These are phyloP conservation scores for Rhododendron ovatum DNA, from an alignment of 148 eudicot genomes.

Conservation along the genomic window DNA sequence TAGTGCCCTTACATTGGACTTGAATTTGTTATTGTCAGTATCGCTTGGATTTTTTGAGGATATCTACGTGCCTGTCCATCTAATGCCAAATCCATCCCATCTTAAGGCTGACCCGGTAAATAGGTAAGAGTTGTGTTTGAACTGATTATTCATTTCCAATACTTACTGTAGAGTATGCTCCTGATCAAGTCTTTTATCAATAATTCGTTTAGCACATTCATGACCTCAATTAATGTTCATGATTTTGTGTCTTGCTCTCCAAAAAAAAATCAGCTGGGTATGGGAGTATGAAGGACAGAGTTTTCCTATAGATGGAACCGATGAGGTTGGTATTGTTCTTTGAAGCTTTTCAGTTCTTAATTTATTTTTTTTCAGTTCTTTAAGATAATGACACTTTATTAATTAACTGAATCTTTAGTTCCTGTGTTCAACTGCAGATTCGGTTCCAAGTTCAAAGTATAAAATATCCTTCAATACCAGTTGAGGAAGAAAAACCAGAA, in stretches of 20 bases:
- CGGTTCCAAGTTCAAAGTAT: constrained; percentile 64
- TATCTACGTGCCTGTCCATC: constrained; percentile 55
- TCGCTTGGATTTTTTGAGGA: constrained; percentile 87
- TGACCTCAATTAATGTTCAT: neutral
- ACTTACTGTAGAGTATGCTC: neutral
- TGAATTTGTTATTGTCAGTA: constrained; percentile 40
- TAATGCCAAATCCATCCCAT: constrained; percentile 47
- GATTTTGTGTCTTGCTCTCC: neutral
- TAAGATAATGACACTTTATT: neutral
- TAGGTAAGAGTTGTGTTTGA: constrained; percentile 42
- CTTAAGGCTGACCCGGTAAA: constrained; percentile 35
- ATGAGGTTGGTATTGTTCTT: constrained; percentile 45
- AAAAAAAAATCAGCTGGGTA: constrained; percentile 36
- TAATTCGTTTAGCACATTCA: neutral
- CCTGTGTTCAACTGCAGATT: constrained; percentile 44
- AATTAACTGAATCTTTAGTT: neutral
- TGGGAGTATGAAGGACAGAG: constrained; percentile 39
- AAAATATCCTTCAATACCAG: constrained; percentile 62
- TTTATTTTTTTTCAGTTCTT: neutral
- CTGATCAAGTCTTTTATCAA: neutral
- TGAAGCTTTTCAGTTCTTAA: neutral
- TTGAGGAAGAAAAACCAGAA: constrained; percentile 52
- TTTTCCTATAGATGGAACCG: constrained; percentile 34
- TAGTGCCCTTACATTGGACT: constrained; percentile 6
- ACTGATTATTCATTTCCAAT: neutral